phyloP scores from a whole-genome alignment of 2,329 filamentous ascomycete species.

The Colletotrichum scovillei region DNA sequence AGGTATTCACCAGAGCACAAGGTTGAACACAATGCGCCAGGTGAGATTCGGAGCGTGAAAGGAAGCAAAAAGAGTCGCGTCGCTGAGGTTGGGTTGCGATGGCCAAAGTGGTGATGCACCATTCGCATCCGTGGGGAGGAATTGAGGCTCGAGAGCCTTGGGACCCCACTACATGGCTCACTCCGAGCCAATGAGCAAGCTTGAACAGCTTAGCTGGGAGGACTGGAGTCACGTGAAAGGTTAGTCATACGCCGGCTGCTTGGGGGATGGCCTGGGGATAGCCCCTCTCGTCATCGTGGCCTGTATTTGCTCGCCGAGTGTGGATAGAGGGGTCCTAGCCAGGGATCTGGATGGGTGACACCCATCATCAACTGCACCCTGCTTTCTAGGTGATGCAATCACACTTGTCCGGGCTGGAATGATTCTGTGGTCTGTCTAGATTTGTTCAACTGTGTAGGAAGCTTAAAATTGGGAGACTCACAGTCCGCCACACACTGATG shows the following conservation, averaged over 20 bases:
- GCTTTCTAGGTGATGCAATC: background rate
- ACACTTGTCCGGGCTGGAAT: background rate
- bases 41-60: constrained; percentile 8
- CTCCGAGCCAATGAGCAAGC: constrained; percentile 24
- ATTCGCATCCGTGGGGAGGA: constrained; percentile 34
- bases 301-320: constrained; percentile 1
- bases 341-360: background rate
- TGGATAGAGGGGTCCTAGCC: constrained; percentile 19
- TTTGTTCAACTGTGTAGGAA: too few relatives aligned
- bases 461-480: too few relatives aligned
- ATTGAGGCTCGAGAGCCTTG: constrained; percentile 34
- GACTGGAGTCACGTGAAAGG: background rate
- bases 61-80: constrained; percentile 33
- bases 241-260: constrained; percentile 10
- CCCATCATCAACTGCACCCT: background rate
- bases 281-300: constrained; percentile 22
- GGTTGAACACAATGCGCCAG: constrained; percentile 33
- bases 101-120: constrained; percentile 33
- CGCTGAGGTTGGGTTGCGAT: constrained; percentile 32
- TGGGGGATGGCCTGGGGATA: background rate
- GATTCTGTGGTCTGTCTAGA: too few relatives aligned
- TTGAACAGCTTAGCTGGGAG: background rate
- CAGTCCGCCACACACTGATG: too few relatives aligned
- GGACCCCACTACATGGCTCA: constrained; percentile 21
- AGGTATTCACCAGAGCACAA: constrained; percentile 18